Conservation (phyloP, 1,284 basidiomycete genomes). For the Phenoliferia sp. region DNA sequence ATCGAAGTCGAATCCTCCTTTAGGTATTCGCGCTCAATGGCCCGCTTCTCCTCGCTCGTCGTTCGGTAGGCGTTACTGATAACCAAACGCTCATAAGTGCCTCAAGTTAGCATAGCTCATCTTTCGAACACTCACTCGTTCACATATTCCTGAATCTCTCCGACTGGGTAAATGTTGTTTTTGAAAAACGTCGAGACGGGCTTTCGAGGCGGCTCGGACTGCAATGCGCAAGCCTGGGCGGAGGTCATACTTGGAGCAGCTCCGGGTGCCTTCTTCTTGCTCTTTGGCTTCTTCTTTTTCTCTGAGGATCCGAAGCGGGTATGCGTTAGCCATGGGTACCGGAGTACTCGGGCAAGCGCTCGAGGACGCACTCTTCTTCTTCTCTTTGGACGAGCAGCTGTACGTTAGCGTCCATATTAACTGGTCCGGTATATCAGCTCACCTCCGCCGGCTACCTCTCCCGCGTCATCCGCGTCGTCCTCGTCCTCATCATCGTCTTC, state of each 20-base stretch:
- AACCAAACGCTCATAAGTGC: too few relatives aligned
- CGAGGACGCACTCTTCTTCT: constrained; percentile 33
- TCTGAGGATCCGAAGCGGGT: not conserved
- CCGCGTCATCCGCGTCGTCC: constrained; percentile 10
- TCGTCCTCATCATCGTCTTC: constrained; percentile 9
- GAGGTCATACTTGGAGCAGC: not conserved
- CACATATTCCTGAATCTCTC: constrained; percentile 86
- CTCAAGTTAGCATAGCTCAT: not conserved
- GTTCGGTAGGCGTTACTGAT: constrained; percentile 75
- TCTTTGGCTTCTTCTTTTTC: constrained; percentile 50
- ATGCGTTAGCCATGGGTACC: not conserved
- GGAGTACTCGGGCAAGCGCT: not conserved
- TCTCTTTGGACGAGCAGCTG: constrained; percentile 13
- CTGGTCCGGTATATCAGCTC: not conserved
- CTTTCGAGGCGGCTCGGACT: constrained; percentile 90
- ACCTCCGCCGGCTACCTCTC: constrained; percentile 6
- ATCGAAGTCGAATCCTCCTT: constrained; percentile 58
- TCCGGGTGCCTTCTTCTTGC: constrained; percentile 78
- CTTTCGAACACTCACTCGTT: constrained; percentile 56
- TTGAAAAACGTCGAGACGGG: constrained; percentile 86
- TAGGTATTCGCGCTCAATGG: constrained; percentile 62
- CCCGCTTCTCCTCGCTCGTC: constrained; percentile 84
- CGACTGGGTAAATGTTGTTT: constrained; percentile 79
- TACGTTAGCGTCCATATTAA: not conserved
- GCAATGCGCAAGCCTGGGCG: constrained; percentile 44